phyloP scores from a whole-genome alignment of 495 filamentous ascomycete genomes.

The Sporormia fimetaria region DNA sequence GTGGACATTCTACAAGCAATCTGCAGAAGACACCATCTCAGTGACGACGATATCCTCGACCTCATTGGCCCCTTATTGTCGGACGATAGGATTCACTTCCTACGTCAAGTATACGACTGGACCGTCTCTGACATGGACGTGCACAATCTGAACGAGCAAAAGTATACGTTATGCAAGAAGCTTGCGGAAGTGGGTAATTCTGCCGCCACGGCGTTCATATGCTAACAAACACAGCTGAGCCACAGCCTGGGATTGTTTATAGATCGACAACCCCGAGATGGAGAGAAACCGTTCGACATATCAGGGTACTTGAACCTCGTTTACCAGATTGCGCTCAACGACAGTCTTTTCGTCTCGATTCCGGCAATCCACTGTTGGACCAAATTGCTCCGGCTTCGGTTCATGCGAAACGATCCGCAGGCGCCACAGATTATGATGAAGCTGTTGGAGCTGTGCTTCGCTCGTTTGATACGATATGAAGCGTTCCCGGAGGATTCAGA shows the following conservation, averaged over 20 bases:
- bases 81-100: slow-evolving; percentile 55
- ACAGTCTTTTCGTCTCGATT: slow-evolving; percentile 84
- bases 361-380: slow-evolving; percentile 85
- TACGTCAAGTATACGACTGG: slow-evolving; percentile 70
- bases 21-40: slow-evolving; percentile 61
- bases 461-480: slow-evolving; percentile 72
- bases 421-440: slow-evolving; percentile 60
- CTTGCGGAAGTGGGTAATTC: slow-evolving; percentile 63
- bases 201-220: slow-evolving; percentile 1
- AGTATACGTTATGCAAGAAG: slow-evolving; percentile 85
- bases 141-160: slow-evolving; percentile 73
- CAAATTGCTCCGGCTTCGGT: slow-evolving; percentile 57
- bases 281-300: slow-evolving; percentile 52
- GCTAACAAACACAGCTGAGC: slow-evolving; percentile 49
- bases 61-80: slow-evolving; percentile 71
- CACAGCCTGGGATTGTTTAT: slow-evolving; percentile 74
- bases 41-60: slow-evolving; percentile 66
- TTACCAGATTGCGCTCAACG: slow-evolving; percentile 65
- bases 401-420: slow-evolving; percentile 51
- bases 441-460: slow-evolving; percentile 68
- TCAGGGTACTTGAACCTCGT: slow-evolving; percentile 70
- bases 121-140: slow-evolving; percentile 55
- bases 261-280: slow-evolving; percentile 56
- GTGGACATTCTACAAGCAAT: slow-evolving; percentile 74
- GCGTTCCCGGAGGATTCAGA: slow-evolving; percentile 66